Evolutionary conservation across 768 basidiomycete genomes (phyloP).

Genomic region (Suillus spraguei): DNA sequence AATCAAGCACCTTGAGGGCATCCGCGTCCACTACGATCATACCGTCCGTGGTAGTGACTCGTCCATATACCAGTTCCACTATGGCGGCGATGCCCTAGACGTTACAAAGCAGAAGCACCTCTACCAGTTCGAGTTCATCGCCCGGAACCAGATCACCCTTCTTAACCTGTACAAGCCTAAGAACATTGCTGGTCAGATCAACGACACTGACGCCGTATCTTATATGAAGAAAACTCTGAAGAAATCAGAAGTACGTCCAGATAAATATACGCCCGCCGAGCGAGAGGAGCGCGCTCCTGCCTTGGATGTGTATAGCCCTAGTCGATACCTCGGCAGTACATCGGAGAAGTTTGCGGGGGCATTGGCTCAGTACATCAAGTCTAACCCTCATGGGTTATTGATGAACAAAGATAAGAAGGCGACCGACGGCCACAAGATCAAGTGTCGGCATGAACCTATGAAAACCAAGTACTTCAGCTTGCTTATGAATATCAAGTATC

Average conservation of each 20-base stretch:
- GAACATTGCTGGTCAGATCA: slow-evolving; percentile 55
- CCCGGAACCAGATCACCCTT: slow-evolving; percentile 80
- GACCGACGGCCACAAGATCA: slow-evolving; percentile 41
- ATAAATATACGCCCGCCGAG: slow-evolving; percentile 46
- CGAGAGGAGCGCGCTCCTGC: slow-evolving; percentile 70
- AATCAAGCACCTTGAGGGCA: slow-evolving; percentile 97
- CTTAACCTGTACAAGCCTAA: slow-evolving; percentile 70
- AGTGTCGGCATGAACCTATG: slow-evolving; percentile 49
- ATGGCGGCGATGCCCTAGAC: slow-evolving; percentile 95
- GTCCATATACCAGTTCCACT: slow-evolving; percentile 93
- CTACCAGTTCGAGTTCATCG: slow-evolving; percentile 91
- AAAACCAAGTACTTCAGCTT: slow-evolving; percentile 65
- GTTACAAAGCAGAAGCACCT: slow-evolving; percentile 98
- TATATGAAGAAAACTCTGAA: slow-evolving; percentile 94
- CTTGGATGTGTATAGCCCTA: slow-evolving; percentile 77
- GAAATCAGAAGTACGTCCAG: slow-evolving; percentile 51
- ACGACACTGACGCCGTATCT: slow-evolving; percentile 64
- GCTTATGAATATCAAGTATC: slow-evolving; percentile 90
- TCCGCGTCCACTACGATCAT: slow-evolving; percentile 96
- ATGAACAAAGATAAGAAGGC: slow-evolving; percentile 43
- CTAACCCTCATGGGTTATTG: slow-evolving; percentile 63
- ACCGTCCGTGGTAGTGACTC: slow-evolving; percentile 96
- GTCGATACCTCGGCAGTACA: slow-evolving; percentile 81
- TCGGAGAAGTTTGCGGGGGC: slow-evolving; percentile 90
- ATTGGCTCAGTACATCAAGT: slow-evolving; percentile 75